Conservation (phyloP, 2,329 filamentous ascomycete genomes). For the Aspergillus clavatus region DNA sequence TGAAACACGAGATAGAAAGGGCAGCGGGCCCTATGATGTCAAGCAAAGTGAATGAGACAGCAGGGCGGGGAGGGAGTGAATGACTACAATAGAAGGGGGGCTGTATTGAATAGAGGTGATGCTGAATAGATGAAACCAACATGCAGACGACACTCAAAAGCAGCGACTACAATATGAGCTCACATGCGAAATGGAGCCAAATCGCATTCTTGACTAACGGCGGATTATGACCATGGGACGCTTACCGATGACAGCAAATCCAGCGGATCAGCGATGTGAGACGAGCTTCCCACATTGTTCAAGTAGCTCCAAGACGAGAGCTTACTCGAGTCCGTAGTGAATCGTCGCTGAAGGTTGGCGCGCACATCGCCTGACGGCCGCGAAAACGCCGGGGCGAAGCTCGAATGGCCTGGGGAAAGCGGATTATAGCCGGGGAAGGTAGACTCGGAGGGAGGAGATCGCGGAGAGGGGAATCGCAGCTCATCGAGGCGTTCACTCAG, state of each 20-base stretch:
- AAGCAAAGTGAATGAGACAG: neutral
- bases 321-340: constrained; percentile 86
- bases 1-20: constrained; percentile 1
- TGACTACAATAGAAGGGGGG: constrained; percentile 4
- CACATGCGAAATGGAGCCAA: neutral
- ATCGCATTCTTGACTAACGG: neutral
- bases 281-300: constrained; percentile 44
- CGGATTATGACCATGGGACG: constrained; percentile 12
- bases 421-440: constrained; percentile 70
- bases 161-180: neutral
- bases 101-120: constrained; percentile 1
- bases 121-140: neutral
- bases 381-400: constrained; percentile 55
- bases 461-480: constrained; percentile 70
- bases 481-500: constrained; percentile 69
- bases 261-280: constrained; percentile 50
- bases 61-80: constrained; percentile 2
- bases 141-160: neutral
- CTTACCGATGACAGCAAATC: constrained; percentile 53
- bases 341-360: constrained; percentile 77
- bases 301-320: constrained; percentile 69
- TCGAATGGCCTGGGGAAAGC: constrained; percentile 63
- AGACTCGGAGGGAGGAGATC: constrained; percentile 71
- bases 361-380: constrained; percentile 62
- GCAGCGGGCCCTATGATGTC: neutral